Conservation (phyloP, 2,329 filamentous ascomycete species). For the Pseudocercospora ulei region DNA sequence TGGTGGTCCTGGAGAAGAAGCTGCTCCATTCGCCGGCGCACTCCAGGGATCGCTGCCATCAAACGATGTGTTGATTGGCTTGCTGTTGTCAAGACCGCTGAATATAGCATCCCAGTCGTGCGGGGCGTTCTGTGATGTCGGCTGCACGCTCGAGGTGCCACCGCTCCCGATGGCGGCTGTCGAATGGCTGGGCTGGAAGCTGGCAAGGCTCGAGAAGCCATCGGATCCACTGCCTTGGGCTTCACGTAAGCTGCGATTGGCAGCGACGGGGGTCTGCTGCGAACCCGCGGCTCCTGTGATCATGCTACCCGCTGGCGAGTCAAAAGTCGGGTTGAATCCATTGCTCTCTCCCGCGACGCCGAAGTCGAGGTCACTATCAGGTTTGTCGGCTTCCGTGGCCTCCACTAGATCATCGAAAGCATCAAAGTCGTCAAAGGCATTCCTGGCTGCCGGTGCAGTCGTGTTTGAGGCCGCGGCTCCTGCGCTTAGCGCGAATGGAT, state of each 20-base stretch:
- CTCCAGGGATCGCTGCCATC: constrained; percentile 28
- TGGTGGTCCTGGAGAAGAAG: background rate
- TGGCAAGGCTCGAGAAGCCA: constrained; percentile 28
- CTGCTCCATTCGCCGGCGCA: constrained; percentile 11
- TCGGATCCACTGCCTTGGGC: constrained; percentile 18
- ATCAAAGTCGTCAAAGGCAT: constrained; percentile 62
- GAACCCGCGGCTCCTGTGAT: constrained; percentile 40
- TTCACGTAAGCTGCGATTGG: constrained; percentile 22
- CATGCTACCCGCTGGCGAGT: constrained; percentile 50
- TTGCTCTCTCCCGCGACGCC: constrained; percentile 47
- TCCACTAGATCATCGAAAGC: constrained; percentile 77
- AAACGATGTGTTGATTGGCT: constrained; percentile 28
- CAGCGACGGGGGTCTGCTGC: constrained; percentile 34
- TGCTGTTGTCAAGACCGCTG: constrained; percentile 57
- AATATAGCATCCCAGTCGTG: constrained; percentile 97
- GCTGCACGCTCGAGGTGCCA: constrained; percentile 28
- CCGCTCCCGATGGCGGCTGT: constrained; percentile 6
- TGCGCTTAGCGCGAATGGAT: constrained; percentile 7
- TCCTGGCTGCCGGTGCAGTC: constrained; percentile 34
- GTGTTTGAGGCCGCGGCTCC: background rate
- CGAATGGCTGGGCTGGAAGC: constrained; percentile 22
- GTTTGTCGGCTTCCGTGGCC: constrained; percentile 62
- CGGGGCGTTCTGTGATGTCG: constrained; percentile 36
- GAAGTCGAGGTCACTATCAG: constrained; percentile 72
- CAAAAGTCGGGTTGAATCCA: constrained; percentile 78